Evolutionary conservation across 164 flowering plant genomes (phyloP).

Genomic region (Tinospora cordifolia): DNA sequence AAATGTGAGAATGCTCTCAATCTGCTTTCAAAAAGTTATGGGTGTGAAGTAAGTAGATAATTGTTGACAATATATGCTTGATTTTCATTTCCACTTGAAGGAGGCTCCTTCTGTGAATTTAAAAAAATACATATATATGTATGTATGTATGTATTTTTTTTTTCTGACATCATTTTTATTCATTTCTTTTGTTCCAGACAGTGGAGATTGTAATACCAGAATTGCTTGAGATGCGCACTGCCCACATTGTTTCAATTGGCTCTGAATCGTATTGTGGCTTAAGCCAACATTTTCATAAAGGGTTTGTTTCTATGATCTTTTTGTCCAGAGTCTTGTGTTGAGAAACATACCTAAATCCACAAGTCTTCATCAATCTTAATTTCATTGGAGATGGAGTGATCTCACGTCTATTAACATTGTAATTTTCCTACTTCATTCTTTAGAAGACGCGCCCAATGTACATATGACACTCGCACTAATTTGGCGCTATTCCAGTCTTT

Average conservation of each 20-base stretch:
- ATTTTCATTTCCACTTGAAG: not conserved
- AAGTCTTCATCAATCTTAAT: not conserved
- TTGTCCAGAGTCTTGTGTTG: not conserved
- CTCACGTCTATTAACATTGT: not conserved
- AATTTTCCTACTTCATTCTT: conserved; percentile 3
- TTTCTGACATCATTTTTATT: conserved; percentile 2
- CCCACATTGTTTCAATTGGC: conserved; percentile 92
- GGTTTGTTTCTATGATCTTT: conserved; percentile 38
- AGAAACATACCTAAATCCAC: not conserved
- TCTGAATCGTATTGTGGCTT: conserved; percentile 51
- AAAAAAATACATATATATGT: not conserved
- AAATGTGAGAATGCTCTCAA: conserved; percentile 74
- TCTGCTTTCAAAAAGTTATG: conserved; percentile 44
- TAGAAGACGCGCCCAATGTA: conserved; percentile 45
- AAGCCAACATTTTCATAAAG: conserved; percentile 57
- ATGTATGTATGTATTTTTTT: not conserved
- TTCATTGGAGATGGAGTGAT: not conserved
- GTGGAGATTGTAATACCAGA: conserved; percentile 82
- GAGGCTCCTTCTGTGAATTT: not conserved
- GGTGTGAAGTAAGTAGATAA: conserved; percentile 56
- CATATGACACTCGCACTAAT: conserved; percentile 71
- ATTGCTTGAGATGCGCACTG: conserved; percentile 70
- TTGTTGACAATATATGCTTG: not conserved
- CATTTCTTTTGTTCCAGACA: conserved; percentile 32
- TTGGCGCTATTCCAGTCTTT: conserved; percentile 65